A percentile compares a stretch with the other conserved stretches of the same genome.
These are phyloP conservation scores for Tilletia walkeri DNA, from an alignment of 1,284 basidiomycete species.

Conservation along the genomic window DNA sequence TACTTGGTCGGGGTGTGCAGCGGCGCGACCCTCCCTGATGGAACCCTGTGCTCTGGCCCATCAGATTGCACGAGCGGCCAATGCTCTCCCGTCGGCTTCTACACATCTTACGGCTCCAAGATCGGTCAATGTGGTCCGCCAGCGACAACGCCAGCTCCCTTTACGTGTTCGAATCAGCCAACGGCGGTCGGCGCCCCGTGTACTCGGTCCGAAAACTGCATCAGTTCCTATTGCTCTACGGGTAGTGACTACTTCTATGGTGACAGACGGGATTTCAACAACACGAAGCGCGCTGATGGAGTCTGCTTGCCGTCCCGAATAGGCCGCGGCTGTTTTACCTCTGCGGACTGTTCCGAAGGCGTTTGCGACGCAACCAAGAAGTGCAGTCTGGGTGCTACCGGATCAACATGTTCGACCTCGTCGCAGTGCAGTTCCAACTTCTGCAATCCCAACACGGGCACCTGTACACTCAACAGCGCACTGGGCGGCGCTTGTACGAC, in stretches of 20 bases:
- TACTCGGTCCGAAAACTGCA: not conserved
- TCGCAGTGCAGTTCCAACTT: not conserved
- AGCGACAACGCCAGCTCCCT: not conserved
- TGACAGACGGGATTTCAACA: not conserved
- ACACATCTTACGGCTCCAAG: no score
- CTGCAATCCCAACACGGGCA: not conserved
- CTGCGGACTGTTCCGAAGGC: not conserved
- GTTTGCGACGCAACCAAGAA: not conserved
- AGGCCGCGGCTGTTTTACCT: not conserved
- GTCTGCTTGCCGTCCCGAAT: not conserved
- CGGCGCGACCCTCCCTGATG: not conserved
- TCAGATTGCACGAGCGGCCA: no score
- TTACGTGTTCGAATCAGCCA: not conserved
- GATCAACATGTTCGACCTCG: not conserved
- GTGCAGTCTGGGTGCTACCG: not conserved
- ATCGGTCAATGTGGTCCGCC: no score
- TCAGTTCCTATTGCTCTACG: not conserved
- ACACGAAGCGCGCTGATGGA: not conserved
- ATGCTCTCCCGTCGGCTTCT: no score
- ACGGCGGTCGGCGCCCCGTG: not conserved
- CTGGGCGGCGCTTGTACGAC: not conserved
- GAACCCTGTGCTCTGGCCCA: not conserved
- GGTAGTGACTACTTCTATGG: not conserved
- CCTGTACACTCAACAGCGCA: not conserved
- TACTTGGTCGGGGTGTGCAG: not conserved